These are phyloP conservation scores for Xylaria bambusicola DNA, from an alignment of 495 filamentous ascomycete species.

Conservation along the genomic window DNA sequence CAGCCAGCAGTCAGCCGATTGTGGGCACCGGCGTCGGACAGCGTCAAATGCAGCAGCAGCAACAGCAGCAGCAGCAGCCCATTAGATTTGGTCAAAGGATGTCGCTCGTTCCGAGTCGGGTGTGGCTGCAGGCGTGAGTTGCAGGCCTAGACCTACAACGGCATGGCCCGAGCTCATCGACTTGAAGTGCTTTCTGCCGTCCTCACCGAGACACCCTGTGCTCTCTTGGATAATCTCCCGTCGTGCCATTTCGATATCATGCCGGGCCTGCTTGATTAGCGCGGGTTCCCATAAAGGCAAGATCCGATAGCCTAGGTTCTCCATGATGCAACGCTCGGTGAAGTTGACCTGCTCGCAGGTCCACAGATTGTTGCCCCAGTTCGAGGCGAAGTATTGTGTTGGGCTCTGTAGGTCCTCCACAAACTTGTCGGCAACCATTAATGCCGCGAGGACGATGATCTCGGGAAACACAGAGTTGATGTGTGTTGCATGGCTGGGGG, in stretches of 20 bases:
- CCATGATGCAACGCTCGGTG: constrained; percentile 56
- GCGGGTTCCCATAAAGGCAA: constrained; percentile 50
- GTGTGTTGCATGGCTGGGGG: constrained; percentile 42
- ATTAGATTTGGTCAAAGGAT: constrained; percentile 20
- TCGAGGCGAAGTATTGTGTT: constrained; percentile 43
- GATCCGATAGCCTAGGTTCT: constrained; percentile 54
- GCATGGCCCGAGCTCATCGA: constrained; percentile 43
- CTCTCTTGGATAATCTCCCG: constrained; percentile 34
- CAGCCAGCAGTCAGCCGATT: background rate
- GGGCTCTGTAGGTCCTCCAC: constrained; percentile 50
- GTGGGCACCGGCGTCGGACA: background rate
- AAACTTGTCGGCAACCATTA: constrained; percentile 57
- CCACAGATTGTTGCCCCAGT: constrained; percentile 53
- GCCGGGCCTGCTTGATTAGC: constrained; percentile 49
- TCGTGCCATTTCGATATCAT: constrained; percentile 58
- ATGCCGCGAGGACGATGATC: constrained; percentile 50
- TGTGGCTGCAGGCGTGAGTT: constrained; percentile 44
- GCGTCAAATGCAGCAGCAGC: background rate
- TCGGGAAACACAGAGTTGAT: constrained; percentile 58
- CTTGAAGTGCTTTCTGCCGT: constrained; percentile 38
- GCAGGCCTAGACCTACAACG: constrained; percentile 38
- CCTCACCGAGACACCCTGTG: constrained; percentile 18
- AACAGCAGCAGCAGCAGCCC: no score
- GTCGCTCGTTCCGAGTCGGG: constrained; percentile 35
- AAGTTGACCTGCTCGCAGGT: constrained; percentile 56